These are phyloP conservation scores for Solanum virginianum DNA, from an alignment of 257 asterid species.

Conservation along the genomic window DNA sequence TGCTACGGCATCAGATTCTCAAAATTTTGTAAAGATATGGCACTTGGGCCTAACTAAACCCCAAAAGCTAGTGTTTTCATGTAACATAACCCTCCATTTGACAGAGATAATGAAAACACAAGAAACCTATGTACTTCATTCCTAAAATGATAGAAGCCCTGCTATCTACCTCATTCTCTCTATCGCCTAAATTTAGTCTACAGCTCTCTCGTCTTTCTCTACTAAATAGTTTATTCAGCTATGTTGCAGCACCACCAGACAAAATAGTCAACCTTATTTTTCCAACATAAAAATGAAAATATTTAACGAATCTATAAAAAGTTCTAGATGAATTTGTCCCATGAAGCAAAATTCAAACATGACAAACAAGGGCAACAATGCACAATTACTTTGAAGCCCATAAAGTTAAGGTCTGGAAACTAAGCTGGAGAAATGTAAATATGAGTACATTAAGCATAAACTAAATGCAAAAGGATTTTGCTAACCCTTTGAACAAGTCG, in stretches of 20 bases:
- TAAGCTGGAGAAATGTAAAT: not conserved
- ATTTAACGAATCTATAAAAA: not conserved
- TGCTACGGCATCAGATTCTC: not conserved
- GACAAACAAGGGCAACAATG: not conserved
- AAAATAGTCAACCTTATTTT: not conserved
- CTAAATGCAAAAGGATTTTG: not conserved
- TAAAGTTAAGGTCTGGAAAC: not conserved
- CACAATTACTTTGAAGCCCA: not conserved
- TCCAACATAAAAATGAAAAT: not conserved
- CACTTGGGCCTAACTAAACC: not conserved
- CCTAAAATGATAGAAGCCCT: not conserved
- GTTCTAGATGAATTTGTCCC: not conserved
- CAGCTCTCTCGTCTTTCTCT: not conserved
- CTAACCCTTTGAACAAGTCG: slow-evolving; percentile 94
- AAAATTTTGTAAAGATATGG: not conserved
- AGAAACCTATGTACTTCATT: not conserved
- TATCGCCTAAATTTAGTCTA: not conserved
- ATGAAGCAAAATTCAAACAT: not conserved
- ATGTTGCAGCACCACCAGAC: not conserved
- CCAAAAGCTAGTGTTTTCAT: not conserved
- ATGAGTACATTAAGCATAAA: not conserved
- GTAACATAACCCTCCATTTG: not conserved
- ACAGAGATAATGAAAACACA: not conserved
- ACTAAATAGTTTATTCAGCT: not conserved
- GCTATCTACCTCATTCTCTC: not conserved